Base-by-base conservation (phyloP, 2,329 filamentous ascomycete species). In the Fusarium decemcellulare region DNA sequence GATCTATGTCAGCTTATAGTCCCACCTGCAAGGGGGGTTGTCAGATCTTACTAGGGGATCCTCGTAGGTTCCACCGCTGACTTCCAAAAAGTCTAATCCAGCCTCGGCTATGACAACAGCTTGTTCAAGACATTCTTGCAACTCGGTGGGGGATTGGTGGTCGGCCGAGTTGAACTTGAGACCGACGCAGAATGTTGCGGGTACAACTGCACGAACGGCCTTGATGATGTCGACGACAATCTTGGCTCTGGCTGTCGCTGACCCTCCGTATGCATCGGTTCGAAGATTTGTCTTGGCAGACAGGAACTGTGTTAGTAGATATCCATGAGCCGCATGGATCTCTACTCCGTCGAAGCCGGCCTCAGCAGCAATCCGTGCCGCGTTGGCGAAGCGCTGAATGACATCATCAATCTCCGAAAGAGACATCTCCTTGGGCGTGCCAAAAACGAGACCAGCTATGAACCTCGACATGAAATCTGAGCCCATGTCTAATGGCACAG, bases 21-120 rank as follows among this genome's bases (percentile, higher is more conserved):
- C 5, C 27, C 11, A 15, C 29, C 8, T 53, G 51, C 60, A 14
- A 15, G 34, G 47, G 60, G 60, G 23, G 23, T 23, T 23, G 23
- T 23, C 39, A 71, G 56, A 16, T 53, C 74, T 54, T 72, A 87
- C 85, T 53, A 67, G 72, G 0, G 87, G 83, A 59, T 88, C 77
- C 70, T 90, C 86, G 67, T 87, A 90, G 0, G 77, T 86, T 0
- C 91, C 91, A 0, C 91, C 91, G 16, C 86, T 89, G 29, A 93
- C 84, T 77, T 93, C 91, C 2, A 93, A 78, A 68, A 92, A 92
- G 77, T 93, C 91, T 2, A 93, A 78, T 6, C 80, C 86, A 40
- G 81, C 82, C 6, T 78, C 79, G 0, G 77, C 77, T 6, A 90
- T 83, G 16, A 81, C 74, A n/a, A 80, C 76, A 10, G 91, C 81